Evolutionary conservation across 116 monocot genomes (phyloP), one percentile per base, ranked within the genome.

Genomic region (Zostera marina): DNA sequence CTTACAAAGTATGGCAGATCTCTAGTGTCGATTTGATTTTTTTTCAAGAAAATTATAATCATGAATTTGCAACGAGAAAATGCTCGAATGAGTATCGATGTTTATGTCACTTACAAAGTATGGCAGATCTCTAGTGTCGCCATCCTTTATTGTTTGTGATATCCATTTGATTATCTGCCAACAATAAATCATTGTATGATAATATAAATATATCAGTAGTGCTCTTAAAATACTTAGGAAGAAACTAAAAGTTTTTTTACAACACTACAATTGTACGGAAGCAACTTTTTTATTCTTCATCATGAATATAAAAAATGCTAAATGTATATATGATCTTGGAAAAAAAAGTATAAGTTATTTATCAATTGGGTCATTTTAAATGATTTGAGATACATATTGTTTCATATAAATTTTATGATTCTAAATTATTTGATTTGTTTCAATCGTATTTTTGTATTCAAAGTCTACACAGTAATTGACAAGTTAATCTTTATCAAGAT

Each of bases 1-100:
- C 92, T 81, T 87, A 93, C 92, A 77, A 81, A 93, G 58, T 74
- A 81, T 3, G 87, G 87, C 72, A 79, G 79, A 14, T 74, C 72
- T n/a, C n/a, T n/a, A n/a, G n/a, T n/a, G n/a, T n/a, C 12, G 19
- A 8, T 20, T 6, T 49, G 20, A 47, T n/a, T n/a, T 54, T 22
- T 54, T 5, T 22, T 20, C 21, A 22, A 55, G 23, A 55, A 1
- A 54, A n/a, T 14, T n/a, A n/a, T 22, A n/a, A 20, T 7, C 7
- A n/a, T 11, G 26, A 55, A 55, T 7, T 24, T 55, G 55, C 32
- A 32, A 32, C 32, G 5, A 32, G 32, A 32, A 32, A 32, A 2
- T 5, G n/a, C 19, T 58, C 32, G 3, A 9, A 22, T 56, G 23
- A 38, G 47, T 47, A 10, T 11, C 67, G 59, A 14, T 15, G 47